A percentile compares a stretch with the other conserved stretches of the same genome.
Conservation (phyloP, 768 basidiomycete species). For the Lactarius hengduanensis region DNA sequence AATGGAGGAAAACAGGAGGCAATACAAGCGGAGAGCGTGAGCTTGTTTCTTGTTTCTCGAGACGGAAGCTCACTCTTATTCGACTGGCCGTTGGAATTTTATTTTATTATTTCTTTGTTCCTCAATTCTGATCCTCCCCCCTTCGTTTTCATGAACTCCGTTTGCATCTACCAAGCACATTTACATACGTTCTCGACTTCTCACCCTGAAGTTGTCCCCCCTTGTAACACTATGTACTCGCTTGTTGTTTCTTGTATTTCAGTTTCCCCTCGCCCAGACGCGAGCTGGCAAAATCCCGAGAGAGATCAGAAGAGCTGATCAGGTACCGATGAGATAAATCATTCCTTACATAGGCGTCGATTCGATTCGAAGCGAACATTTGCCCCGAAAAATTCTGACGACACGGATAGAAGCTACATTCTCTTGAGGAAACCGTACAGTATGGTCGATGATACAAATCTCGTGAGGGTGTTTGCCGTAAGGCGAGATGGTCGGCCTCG, state of each 20-base stretch:
- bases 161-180: constrained; percentile 20
- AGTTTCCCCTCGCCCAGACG: not conserved
- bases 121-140: not conserved
- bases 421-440: not conserved
- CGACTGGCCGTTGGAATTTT: not conserved
- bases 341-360: not conserved
- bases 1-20: not conserved
- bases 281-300: not conserved
- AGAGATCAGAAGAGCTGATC: not conserved
- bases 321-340: not conserved
- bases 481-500: not conserved
- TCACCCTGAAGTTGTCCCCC: constrained; percentile 3
- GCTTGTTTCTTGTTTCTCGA: not conserved
- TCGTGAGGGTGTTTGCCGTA: not conserved
- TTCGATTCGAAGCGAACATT: not conserved
- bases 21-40: not conserved
- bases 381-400: not conserved
- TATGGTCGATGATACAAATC: not conserved
- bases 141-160: constrained; percentile 7
- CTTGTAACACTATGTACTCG: constrained; percentile 23
- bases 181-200: constrained; percentile 12
- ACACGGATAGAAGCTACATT: not conserved
- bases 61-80: not conserved
- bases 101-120: not conserved
- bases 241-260: constrained; percentile 17